A percentile compares a stretch with the other conserved stretches of the same genome.
Evolutionary conservation across 768 basidiomycete genomes (phyloP).

Genomic region (Panellus pusillus): DNA sequence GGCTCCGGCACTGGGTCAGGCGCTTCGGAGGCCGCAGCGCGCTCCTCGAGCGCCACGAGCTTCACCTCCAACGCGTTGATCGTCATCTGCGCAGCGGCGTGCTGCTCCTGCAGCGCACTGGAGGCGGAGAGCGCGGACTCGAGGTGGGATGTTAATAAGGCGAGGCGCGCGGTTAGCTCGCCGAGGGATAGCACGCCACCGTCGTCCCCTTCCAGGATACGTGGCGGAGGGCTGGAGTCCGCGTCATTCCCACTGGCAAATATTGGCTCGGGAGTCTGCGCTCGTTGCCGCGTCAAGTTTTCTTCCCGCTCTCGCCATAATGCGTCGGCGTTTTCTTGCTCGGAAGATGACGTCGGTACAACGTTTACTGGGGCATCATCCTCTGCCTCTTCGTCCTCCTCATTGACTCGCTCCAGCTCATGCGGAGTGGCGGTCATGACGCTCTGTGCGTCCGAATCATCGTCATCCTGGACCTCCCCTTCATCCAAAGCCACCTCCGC

Average conservation of each 20-base stretch:
- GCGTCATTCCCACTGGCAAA: neutral
- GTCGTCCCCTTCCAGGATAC: neutral
- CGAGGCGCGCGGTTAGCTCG: conserved; percentile 64
- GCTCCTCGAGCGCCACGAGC: conserved; percentile 58
- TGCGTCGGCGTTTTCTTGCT: conserved; percentile 72
- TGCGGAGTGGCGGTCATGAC: conserved; percentile 69
- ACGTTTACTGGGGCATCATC: conserved; percentile 39
- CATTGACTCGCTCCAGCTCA: conserved; percentile 68
- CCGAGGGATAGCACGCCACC: conserved; percentile 38
- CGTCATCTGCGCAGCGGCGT: conserved; percentile 68
- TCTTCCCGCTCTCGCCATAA: conserved; percentile 11
- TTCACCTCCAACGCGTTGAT: conserved; percentile 69
- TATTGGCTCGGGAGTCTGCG: conserved; percentile 20
- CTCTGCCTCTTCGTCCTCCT: conserved; percentile 45
- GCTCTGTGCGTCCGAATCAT: conserved; percentile 71
- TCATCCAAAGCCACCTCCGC: neutral
- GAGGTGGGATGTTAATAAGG: conserved; percentile 65
- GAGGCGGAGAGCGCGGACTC: conserved; percentile 73
- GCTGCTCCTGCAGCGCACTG: conserved; percentile 71
- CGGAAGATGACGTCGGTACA: conserved; percentile 48
- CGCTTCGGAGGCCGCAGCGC: neutral
- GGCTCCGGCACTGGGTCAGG: neutral
- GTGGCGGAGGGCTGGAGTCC: conserved; percentile 23
- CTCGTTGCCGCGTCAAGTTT: conserved; percentile 12
- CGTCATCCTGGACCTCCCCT: conserved; percentile 39